Base-by-base conservation (phyloP, 164 flowering plant genomes). In the Cinnamomum chago region DNA sequence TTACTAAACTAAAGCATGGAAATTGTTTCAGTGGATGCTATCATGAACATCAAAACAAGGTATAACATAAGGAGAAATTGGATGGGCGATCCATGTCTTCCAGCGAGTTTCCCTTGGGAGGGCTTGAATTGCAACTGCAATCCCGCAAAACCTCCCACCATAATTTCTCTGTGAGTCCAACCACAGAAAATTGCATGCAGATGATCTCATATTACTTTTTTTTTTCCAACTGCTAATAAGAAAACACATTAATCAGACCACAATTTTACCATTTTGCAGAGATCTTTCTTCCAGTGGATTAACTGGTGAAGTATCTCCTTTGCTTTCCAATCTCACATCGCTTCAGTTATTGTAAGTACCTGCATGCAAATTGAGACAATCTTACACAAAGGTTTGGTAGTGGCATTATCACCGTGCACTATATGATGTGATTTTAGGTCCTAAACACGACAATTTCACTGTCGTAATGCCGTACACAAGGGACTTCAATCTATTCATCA, bases 81-180 rank as follows among this genome's bases (percentile, higher is more conserved):
- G 91, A 78, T 80, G 67, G 89, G 88, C 22, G 90, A 88, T 80
- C 91, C 91, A 33, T 88, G 91, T 68, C 67, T 33, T 4, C 91
- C 91, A 0, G 24, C 52, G n/a, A 65, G 28, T 18, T 83, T 66
- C 74, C 20, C 25, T 2, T 88, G 91, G 91, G 76, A 72, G 27
- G 91, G 87, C 24, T 60, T 88, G 22, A 75, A 71, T 9, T 88
- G 92, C 80, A 80, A 77, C 67, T 62, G 71, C 67, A 7, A 28
- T 68, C 78, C 62, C 27, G 51, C 22, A 35, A 25, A 66, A 35
- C 33, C 80, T 22, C 81, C 84, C 1, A 79, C 75, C 20, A 80
- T 87, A 60, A 74, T 66, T n/a, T 72, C 84, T 25, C 77, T 88
- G 89, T 86, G 75, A 79, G 88, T 79, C 28, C 30, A 18, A 27